Conservation (phyloP, 1,284 basidiomycete genomes). For the Microbotryum scabiosae region DNA sequence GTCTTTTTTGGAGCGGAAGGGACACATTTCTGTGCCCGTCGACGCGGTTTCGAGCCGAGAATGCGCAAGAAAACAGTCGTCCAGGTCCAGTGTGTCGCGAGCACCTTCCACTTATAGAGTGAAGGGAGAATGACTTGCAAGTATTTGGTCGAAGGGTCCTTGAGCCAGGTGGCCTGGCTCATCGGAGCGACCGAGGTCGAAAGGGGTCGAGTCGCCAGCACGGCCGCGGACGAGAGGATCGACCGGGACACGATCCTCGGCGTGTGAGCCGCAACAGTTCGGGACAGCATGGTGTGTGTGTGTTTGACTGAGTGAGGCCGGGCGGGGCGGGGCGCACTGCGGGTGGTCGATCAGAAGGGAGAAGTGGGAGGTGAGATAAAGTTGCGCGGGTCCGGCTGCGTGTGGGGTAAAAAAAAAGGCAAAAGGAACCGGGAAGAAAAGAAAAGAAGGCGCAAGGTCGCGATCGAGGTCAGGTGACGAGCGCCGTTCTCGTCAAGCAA, state of each 20-base stretch:
- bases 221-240: conserved; percentile 8
- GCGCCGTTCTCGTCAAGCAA: too few species aligned
- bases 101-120: too few species aligned
- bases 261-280: conserved; percentile 13
- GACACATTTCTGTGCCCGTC: neutral
- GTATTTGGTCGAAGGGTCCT: conserved; percentile 26
- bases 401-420: too few species aligned
- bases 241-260: conserved; percentile 12
- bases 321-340: too few species aligned
- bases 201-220: neutral
- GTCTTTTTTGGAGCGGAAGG: neutral
- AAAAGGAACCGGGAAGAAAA: too few species aligned
- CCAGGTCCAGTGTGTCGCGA: too few species aligned
- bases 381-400: too few species aligned
- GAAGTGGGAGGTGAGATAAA: neutral
- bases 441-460: too few species aligned
- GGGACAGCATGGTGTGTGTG: conserved; percentile 15
- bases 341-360: neutral
- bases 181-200: neutral
- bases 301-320: neutral
- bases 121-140: too few species aligned
- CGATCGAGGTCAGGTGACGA: too few species aligned
- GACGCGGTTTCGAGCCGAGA: neutral
- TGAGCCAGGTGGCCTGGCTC: conserved; percentile 18
- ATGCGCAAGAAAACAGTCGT: too few species aligned